Base-by-base conservation (phyloP, 1,284 basidiomycete genomes). In the Pyrrhoderma lamaoense region DNA sequence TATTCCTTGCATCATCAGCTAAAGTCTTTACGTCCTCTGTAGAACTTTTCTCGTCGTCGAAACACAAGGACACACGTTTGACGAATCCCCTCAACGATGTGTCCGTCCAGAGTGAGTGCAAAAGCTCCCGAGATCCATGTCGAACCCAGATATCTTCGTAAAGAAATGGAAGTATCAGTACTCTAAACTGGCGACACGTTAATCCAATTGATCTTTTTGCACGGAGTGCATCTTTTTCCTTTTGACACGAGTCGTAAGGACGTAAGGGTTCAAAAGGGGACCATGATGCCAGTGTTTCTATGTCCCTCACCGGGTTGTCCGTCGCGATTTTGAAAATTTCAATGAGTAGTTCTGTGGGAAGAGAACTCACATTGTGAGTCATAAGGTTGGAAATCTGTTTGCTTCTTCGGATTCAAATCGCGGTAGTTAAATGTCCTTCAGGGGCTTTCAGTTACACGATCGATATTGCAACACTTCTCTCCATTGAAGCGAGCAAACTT, bases 141-240 rank as follows among this genome's bases (percentile, higher is more conserved):
- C 52, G 19, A 14, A 53, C 45, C 52, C 52, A 53, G 8, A 53
- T 44, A 19, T 49, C 46, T 25, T 53, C 52, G 34, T 53, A 53
- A 21, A 53, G 22, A n/a, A 53, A 34, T 18, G 38, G 39, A 8
- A 43, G 1, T 2, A 34, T 34, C n/a, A 53, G 31, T 13, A 8
- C 7, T 18, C 43, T 44, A 25, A 48, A 53, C n/a, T 35, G n/a
- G 13, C 27, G 42, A 31, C 52, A 49, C 8, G 36, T 40, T 23
- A 47, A 19, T 21, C 45, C 36, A 22, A 53, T 21, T 2, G 52
- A 13, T 19, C 45, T n/a, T 34, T 51, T 51, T 2, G 43, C 45
- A 9, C 36, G 31, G 22, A 51, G 43, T 8, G 50, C 50, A 9
- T 18, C 44, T 18, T 21, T 40, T 22, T 45, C 35, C 9, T 18